These are phyloP conservation scores for Mycena filopes DNA, from an alignment of 768 basidiomycete genomes.

Conservation along the genomic window DNA sequence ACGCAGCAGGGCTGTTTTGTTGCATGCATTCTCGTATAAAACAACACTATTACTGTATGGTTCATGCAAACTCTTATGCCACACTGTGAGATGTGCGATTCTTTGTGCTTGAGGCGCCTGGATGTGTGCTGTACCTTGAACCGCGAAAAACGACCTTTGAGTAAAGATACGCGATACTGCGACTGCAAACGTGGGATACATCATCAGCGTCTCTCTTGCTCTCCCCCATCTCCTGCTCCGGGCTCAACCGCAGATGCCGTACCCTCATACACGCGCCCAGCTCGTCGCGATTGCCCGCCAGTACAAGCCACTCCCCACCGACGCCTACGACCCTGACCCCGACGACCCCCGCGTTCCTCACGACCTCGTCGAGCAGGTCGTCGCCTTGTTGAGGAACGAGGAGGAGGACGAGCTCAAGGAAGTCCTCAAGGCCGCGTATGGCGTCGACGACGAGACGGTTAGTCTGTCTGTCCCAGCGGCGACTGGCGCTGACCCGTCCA, in stretches of 20 bases:
- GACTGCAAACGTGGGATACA: constrained; percentile 4
- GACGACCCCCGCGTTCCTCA: constrained; percentile 71
- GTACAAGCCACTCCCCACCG: constrained; percentile 62
- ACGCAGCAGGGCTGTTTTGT: constrained; percentile 9
- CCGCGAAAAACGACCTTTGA: too few relatives aligned
- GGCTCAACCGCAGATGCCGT: too few relatives aligned
- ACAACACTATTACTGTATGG: constrained; percentile 27
- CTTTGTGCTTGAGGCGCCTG: too few relatives aligned
- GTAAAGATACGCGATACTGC: too few relatives aligned
- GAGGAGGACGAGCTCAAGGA: constrained; percentile 88
- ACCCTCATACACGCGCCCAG: constrained; percentile 87
- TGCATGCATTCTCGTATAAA: constrained; percentile 26
- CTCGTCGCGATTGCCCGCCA: constrained; percentile 79
- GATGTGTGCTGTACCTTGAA: too few relatives aligned
- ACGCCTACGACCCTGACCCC: constrained; percentile 65
- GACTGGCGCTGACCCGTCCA: constrained; percentile 40
- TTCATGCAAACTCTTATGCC: constrained; percentile 25
- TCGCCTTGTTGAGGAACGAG: constrained; percentile 79
- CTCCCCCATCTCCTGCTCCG: too few relatives aligned
- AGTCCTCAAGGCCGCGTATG: constrained; percentile 76
- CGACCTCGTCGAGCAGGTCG: constrained; percentile 75
- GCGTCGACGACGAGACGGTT: constrained; percentile 76
- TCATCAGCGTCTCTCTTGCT: background rate
- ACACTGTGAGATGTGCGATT: background rate
- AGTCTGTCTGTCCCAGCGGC: constrained; percentile 47